Evolutionary conservation across 495 filamentous ascomycete species (phyloP).

Genomic region (Xylaria grammica): DNA sequence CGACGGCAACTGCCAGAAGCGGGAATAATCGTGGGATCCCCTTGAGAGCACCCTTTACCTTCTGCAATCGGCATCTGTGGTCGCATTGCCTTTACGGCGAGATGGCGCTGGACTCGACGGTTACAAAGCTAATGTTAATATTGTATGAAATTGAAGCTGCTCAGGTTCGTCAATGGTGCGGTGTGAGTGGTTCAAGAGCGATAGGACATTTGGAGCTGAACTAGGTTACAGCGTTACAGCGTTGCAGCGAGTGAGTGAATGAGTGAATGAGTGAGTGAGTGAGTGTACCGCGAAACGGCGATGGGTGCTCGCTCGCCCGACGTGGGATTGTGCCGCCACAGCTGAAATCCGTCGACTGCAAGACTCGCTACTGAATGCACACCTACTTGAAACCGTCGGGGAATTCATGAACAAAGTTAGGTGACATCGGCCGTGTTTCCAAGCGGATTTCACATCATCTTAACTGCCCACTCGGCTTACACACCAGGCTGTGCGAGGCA

Average conservation of each 20-base stretch:
- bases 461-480: background rate
- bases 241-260: too few species aligned
- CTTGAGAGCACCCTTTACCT: background rate
- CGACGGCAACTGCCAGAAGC: background rate
- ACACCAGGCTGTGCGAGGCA: slow-evolving; percentile 1
- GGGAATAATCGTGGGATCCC: background rate
- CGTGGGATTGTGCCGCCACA: slow-evolving; percentile 15
- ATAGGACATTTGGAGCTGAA: background rate
- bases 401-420: background rate
- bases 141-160: background rate
- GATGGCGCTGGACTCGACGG: background rate
- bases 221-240: slow-evolving; percentile 6
- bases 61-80: background rate
- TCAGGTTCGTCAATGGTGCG: background rate
- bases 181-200: background rate
- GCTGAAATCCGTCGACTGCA: slow-evolving; percentile 14
- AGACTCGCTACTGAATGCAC: slow-evolving; percentile 2
- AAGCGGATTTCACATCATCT: slow-evolving; percentile 4
- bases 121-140: background rate
- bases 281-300: slow-evolving; percentile 7
- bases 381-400: slow-evolving; percentile 10
- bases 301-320: background rate
- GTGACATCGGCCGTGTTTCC: slow-evolving; percentile 13
- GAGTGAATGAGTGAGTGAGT: too few species aligned
- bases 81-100: background rate